Evolutionary conservation across 306 rosid genomes (phyloP).

Genomic region (Arachis hypogaea): DNA sequence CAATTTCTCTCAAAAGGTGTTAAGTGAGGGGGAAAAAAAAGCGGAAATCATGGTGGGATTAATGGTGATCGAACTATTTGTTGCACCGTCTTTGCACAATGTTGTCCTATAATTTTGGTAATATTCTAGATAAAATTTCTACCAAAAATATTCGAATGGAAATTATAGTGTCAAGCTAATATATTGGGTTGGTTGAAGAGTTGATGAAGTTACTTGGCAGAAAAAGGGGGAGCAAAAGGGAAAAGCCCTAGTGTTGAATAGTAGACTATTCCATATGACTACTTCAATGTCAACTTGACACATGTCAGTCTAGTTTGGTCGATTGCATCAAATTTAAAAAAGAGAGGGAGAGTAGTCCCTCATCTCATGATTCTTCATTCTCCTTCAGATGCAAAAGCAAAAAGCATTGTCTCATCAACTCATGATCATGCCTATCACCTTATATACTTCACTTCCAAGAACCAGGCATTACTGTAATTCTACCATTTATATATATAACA

Average conservation of each 20-base stretch:
- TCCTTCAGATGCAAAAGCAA: conserved; percentile 14
- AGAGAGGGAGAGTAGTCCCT: conserved; percentile 38
- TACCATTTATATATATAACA: no score
- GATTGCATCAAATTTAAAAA: conserved; percentile 16
- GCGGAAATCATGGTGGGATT: no score
- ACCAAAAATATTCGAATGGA: no score
- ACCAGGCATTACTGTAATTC: conserved; percentile 22
- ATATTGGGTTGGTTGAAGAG: neutral
- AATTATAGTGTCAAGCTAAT: no score
- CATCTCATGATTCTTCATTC: conserved; percentile 3
- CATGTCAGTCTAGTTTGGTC: conserved; percentile 35
- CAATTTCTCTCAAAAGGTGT: no score
- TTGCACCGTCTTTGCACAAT: no score
- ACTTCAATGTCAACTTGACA: conserved; percentile 4
- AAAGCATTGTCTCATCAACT: conserved; percentile 29
- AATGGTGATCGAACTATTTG: no score
- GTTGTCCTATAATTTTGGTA: no score
- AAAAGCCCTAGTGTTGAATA: conserved; percentile 17
- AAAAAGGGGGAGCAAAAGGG: conserved; percentile 34
- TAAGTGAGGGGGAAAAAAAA: no score
- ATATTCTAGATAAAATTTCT: no score
- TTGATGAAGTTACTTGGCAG: conserved; percentile 29
- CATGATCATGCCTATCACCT: conserved; percentile 32
- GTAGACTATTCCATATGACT: conserved; percentile 30
- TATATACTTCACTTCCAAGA: conserved; percentile 48